Evolutionary conservation across 1,284 basidiomycete species (phyloP), one percentile per base, ranked within the genome.

Genomic region (Mrakiaceae sp.): DNA sequence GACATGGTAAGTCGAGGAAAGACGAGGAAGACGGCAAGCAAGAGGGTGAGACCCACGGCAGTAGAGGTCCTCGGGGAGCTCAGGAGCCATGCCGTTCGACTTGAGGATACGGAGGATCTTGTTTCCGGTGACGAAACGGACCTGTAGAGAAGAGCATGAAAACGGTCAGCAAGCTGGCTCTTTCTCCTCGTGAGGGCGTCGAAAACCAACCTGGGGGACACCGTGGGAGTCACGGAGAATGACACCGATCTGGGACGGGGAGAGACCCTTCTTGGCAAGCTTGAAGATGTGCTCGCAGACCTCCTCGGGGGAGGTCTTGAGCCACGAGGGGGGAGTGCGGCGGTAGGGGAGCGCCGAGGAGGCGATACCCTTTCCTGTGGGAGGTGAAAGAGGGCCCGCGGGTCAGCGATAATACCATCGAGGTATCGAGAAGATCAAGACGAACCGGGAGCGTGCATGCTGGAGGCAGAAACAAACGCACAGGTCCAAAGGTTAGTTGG

Each of bases 31-130:
- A 46, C n/a, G 60, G 14, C 16, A 14, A 44, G 59, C 39, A 60
- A 5, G 10, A 40, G 55, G 6, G 8, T 39, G 55, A 2, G n/a
- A 66, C 65, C 7, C 39, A 66, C 65, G 87, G 85, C 93, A 88
- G 88, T 92, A 97, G 68, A 98, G 87, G 84, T 98, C 95, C 86
- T 98, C 95, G 73, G 95, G 95, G 81, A 98, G 92, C 80, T 87
- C 84, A 75, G 94, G 94, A 77, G 88, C 94, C 80, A 98, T 89
- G 81, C 92, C 91, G 75, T 92, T 84, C 71, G 88, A 85, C 83
- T 97, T 98, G 79, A 98, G 83, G 81, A 98, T 93, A 83, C 95
- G 87, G 73, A 98, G 87, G 75, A 98, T 95, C 85, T 98, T 98
- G 89, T 96, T 97, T 77, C 94, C 95, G 68, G 95, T 98, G 75